These are phyloP conservation scores for Mycena albidolilacea DNA, from an alignment of 768 basidiomycete genomes.

Conservation along the genomic window DNA sequence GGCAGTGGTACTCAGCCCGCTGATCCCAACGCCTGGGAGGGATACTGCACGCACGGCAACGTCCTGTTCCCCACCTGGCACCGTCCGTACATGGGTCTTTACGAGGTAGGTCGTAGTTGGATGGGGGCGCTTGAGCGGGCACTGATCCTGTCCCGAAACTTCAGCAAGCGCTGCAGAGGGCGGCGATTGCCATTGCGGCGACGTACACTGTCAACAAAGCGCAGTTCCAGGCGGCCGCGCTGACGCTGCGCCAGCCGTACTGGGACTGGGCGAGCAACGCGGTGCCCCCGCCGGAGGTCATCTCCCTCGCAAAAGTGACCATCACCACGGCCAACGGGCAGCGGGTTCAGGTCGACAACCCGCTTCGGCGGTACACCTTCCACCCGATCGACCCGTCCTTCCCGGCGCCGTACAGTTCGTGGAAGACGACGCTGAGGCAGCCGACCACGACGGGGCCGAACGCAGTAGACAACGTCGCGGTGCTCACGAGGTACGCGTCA, in stretches of 20 bases:
- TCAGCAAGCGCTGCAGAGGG: conserved; percentile 64
- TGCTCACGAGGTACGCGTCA: conserved; percentile 46
- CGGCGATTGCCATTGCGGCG: conserved; percentile 58
- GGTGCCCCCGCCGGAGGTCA: conserved; percentile 58
- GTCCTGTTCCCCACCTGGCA: conserved; percentile 72
- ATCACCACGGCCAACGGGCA: conserved; percentile 53
- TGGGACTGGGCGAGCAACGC: conserved; percentile 66
- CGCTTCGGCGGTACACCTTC: conserved; percentile 54
- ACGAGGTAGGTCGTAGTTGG: conserved; percentile 55
- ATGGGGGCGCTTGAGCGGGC: too few species aligned
- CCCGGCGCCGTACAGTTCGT: conserved; percentile 46
- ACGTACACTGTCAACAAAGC: conserved; percentile 52
- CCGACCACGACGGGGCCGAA: conserved; percentile 43
- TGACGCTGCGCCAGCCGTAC: conserved; percentile 57
- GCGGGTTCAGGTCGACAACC: conserved; percentile 48
- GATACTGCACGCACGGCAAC: conserved; percentile 71
- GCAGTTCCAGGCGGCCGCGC: conserved; percentile 53
- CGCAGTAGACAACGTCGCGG: conserved; percentile 51
- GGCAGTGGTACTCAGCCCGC: conserved; percentile 51
- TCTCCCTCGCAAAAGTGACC: conserved; percentile 48
- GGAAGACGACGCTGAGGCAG: conserved; percentile 54
- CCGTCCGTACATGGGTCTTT: conserved; percentile 64
- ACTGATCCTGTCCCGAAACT: background rate
- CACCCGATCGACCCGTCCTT: conserved; percentile 51
- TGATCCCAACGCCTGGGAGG: conserved; percentile 50